phyloP scores from a whole-genome alignment of 306 rosid species.

The Rosa lucieae region DNA sequence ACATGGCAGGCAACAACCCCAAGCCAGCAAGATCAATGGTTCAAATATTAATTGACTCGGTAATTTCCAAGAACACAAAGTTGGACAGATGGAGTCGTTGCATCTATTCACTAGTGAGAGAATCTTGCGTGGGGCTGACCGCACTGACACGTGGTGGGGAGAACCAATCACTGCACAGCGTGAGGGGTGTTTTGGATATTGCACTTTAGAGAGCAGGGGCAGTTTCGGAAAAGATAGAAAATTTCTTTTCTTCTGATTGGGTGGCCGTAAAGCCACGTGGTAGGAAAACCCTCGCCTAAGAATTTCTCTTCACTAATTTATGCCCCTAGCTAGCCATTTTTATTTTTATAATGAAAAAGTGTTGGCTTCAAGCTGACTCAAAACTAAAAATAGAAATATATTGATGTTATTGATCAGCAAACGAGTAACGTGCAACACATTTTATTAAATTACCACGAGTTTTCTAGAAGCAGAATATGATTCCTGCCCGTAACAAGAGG shows the following conservation, averaged over 20 bases:
- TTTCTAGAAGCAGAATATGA: background rate
- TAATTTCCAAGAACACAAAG: background rate
- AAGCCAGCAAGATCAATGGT: background rate
- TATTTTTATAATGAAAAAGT: background rate
- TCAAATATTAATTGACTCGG: background rate
- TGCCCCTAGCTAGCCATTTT: background rate
- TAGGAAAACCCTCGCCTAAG: too few species aligned
- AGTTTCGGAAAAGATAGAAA: too few species aligned
- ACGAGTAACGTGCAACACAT: background rate
- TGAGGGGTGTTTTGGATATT: too few species aligned
- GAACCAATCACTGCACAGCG: too few species aligned
- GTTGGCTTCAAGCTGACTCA: background rate
- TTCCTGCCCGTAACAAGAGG: background rate
- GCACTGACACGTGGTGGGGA: too few species aligned
- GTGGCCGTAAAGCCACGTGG: too few species aligned
- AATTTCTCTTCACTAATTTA: background rate
- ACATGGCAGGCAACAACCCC: background rate
- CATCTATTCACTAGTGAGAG: background rate
- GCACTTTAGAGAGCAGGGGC: too few species aligned
- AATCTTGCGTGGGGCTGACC: too few species aligned
- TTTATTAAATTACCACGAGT: background rate
- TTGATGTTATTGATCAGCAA: background rate
- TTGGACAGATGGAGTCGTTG: background rate
- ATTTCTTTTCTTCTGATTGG: too few species aligned
- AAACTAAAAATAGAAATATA: background rate